Evolutionary conservation across 495 filamentous ascomycete genomes (phyloP), one percentile per base, ranked within the genome.

Genomic region (Aspergillus biplanus): DNA sequence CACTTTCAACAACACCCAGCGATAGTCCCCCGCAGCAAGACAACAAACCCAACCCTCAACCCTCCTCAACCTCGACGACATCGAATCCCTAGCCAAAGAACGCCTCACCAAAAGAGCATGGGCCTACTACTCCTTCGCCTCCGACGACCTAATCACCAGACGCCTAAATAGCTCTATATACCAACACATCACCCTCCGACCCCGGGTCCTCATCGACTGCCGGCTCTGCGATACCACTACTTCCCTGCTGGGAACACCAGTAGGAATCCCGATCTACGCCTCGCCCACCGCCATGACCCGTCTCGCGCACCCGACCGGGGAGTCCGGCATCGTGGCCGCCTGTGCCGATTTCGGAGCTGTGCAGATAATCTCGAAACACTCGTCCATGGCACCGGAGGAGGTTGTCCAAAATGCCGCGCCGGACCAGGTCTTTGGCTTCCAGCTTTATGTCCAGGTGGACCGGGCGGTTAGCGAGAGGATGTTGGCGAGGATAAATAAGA

Each of bases 61-160:
- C 6, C 84, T 95, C 33, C 83, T 97, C 57, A 96, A 96, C 69
- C 80, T 96, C 48, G 81, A 89, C 65, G 88, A 90, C 59, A 85
- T 90, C 52, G 85, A 88, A 68, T 72, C 85, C 50, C 83, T 87
- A 13, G 93, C 93, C 13, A 88, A 87, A 39, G 87, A 85, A 54
- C 85, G 86, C 58, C 85, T 97, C 32, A 88, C 84, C 67, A 81
- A 87, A 47, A 96, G 93, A 74, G 90, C 87, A 50, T 96, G 91
- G 91, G 92, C 92, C 46, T 97, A 97, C 78, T 97, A 97, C 81
- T 96, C 83, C 75, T 97, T 92, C 6, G 92, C 92, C 4, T 82
- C 82, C 61, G 92, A 97, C 78, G 93, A 97, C 75, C 83, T 92
- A 15, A 65, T 85, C 68, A 87, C 86, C 61, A 96, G 97, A 69